These are phyloP conservation scores for Thermochaetoides thermophila DNA, from an alignment of 495 filamentous ascomycete genomes.

Conservation along the genomic window DNA sequence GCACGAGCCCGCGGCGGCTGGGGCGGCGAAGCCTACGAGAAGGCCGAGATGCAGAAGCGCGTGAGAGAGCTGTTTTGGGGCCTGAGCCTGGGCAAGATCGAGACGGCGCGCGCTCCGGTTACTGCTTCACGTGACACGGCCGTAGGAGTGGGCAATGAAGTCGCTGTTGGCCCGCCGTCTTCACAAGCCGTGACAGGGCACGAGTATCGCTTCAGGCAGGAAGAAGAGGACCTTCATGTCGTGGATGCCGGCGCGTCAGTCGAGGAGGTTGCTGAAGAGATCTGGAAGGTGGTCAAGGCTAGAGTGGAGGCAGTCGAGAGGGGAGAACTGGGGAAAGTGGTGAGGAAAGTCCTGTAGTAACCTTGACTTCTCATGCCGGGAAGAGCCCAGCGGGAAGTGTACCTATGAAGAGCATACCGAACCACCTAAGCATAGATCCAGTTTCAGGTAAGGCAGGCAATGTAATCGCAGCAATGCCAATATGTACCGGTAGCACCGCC, in stretches of 20 bases:
- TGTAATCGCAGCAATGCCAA: too few relatives aligned
- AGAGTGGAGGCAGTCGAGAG: slow-evolving; percentile 31
- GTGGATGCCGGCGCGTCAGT: slow-evolving; percentile 36
- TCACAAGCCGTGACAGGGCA: slow-evolving; percentile 6
- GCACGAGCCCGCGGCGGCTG: slow-evolving; percentile 68
- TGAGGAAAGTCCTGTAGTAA: slow-evolving; percentile 20
- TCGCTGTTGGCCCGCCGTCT: slow-evolving; percentile 13
- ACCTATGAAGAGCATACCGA: too few relatives aligned
- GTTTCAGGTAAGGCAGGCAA: too few relatives aligned
- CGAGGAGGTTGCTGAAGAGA: slow-evolving; percentile 35
- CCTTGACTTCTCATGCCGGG: too few relatives aligned
- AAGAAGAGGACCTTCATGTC: slow-evolving; percentile 39
- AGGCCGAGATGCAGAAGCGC: slow-evolving; percentile 61
- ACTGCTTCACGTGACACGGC: slow-evolving; percentile 1
- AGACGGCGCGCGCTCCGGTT: slow-evolving; percentile 6
- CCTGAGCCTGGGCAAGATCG: slow-evolving; percentile 31
- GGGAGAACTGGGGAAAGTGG: slow-evolving; percentile 29
- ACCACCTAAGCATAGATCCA: too few relatives aligned
- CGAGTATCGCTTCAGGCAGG: slow-evolving; percentile 32
- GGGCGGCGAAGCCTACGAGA: slow-evolving; percentile 82
- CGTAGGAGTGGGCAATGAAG: slow-evolving; percentile 9
- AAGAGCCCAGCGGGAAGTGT: too few relatives aligned
- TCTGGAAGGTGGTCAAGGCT: slow-evolving; percentile 34
- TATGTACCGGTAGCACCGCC: too few relatives aligned
- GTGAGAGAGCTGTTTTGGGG: slow-evolving; percentile 62